Percentiles rank a stretch among this genome's conserved stretches.
phyloP scores from a whole-genome alignment of 805 yeast genomes.

The Metschnikowia kunwiensis region DNA sequence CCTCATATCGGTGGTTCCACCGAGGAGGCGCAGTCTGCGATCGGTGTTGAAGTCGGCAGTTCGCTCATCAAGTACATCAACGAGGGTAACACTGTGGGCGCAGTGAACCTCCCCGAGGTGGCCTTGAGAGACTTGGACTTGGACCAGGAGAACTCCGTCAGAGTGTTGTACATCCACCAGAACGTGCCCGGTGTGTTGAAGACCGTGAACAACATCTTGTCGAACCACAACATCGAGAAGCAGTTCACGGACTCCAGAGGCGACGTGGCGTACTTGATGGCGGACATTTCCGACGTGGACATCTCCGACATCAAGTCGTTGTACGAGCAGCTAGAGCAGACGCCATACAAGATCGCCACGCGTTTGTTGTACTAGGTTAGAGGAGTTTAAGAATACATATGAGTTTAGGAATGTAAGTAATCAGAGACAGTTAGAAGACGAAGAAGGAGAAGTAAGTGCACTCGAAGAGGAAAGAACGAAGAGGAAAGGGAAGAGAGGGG shows the following conservation, averaged over 20 bases:
- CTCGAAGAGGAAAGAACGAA: no score
- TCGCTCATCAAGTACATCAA: slow-evolving; percentile 87
- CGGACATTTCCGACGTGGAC: slow-evolving; percentile 87
- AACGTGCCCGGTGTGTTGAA: slow-evolving; percentile 98
- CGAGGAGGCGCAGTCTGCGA: slow-evolving; percentile 97
- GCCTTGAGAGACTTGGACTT: slow-evolving; percentile 80
- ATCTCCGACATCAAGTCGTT: slow-evolving; percentile 77
- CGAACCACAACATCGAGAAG: slow-evolving; percentile 93
- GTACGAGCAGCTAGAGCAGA: slow-evolving; percentile 80
- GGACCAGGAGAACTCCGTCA: slow-evolving; percentile 83
- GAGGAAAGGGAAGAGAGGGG: no score
- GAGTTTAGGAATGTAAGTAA: neutral
- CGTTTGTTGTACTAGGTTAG: slow-evolving; percentile 71
- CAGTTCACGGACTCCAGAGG: slow-evolving; percentile 97
- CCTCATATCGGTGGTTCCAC: slow-evolving; percentile 99
- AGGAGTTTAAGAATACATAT: neutral
- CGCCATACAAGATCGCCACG: slow-evolving; percentile 87
- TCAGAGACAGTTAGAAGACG: no score
- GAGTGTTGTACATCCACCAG: slow-evolving; percentile 94
- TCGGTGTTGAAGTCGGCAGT: slow-evolving; percentile 91
- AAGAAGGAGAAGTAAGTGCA: no score
- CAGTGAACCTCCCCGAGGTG: slow-evolving; percentile 99
- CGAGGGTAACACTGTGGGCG: slow-evolving; percentile 92
- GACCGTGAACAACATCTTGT: slow-evolving; percentile 92
- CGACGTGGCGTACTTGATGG: slow-evolving; percentile 95